Conservation (phyloP, 2,329 filamentous ascomycete genomes). For the Fusarium ambrosium region DNA sequence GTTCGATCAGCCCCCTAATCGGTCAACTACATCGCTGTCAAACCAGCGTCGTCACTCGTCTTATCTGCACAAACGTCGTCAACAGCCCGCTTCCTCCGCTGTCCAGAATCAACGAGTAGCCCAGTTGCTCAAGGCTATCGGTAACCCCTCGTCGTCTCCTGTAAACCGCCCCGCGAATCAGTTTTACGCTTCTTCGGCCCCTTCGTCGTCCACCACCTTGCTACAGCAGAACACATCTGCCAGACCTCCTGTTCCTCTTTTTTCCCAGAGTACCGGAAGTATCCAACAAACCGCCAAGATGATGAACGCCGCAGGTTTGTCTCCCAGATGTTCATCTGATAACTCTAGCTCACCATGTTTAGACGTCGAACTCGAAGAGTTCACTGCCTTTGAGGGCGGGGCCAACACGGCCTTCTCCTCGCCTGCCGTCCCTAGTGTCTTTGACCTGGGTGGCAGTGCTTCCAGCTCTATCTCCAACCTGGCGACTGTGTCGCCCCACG, state of each 20-base stretch:
- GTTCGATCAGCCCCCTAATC: constrained; percentile 70
- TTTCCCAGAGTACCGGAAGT: constrained; percentile 71
- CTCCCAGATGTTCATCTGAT: not conserved
- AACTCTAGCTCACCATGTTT: constrained; percentile 52
- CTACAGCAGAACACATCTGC: constrained; percentile 65
- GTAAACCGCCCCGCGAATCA: constrained; percentile 69
- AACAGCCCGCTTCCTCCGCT: constrained; percentile 54
- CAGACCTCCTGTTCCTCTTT: constrained; percentile 80
- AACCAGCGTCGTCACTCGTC: constrained; percentile 61
- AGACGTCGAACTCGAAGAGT: constrained; percentile 72
- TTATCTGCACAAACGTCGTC: constrained; percentile 59
- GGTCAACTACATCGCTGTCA: constrained; percentile 55
- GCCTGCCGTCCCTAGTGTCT: constrained; percentile 63
- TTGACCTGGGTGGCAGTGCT: constrained; percentile 64
- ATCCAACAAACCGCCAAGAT: constrained; percentile 61
- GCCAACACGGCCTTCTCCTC: constrained; percentile 67
- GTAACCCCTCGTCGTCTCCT: constrained; percentile 67
- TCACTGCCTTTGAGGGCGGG: constrained; percentile 68
- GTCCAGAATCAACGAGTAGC: constrained; percentile 71
- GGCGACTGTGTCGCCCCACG: constrained; percentile 86
- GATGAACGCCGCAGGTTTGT: constrained; percentile 60
- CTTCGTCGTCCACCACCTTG: constrained; percentile 70
- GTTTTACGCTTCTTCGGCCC: constrained; percentile 77
- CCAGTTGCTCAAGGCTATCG: constrained; percentile 70
- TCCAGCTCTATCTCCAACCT: constrained; percentile 67